Conservation (phyloP, 257 asterid genomes). For the Nyctanthes arbortristis region DNA sequence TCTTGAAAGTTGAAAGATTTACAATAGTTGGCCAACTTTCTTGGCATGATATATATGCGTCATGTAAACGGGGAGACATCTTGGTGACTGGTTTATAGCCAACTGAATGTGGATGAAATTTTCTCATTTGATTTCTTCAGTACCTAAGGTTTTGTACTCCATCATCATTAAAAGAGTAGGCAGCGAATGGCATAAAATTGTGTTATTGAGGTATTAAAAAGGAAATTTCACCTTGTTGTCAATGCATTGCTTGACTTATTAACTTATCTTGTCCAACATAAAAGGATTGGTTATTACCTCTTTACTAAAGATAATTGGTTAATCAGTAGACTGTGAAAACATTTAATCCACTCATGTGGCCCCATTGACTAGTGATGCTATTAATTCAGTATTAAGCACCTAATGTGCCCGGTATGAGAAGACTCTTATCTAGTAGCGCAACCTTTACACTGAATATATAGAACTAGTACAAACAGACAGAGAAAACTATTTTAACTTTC, state of each 20-base stretch:
- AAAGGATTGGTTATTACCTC: too few species aligned
- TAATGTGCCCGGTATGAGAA: neutral
- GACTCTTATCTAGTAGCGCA: neutral
- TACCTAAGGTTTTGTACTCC: neutral
- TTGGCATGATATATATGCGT: neutral
- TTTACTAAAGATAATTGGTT: neutral
- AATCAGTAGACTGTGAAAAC: neutral
- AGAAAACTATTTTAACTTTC: neutral
- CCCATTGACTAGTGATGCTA: neutral
- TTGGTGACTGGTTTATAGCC: neutral
- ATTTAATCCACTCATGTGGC: neutral
- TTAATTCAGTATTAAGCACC: neutral
- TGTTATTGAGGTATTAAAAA: neutral
- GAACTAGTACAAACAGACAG: neutral
- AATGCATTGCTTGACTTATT: too few species aligned
- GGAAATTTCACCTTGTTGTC: neutral
- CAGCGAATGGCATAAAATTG: neutral
- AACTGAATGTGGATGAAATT: too few species aligned
- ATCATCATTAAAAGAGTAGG: neutral
- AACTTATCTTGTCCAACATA: too few species aligned
- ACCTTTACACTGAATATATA: neutral
- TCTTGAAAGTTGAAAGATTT: conserved; percentile 7
- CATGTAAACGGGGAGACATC: conserved; percentile 8
- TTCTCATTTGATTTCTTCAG: neutral
- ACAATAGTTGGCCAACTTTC: neutral